Percentiles rank a stretch among this genome's conserved stretches.
Conservation (phyloP, 2,329 filamentous ascomycete genomes). For the Aspergillus ibericus region DNA sequence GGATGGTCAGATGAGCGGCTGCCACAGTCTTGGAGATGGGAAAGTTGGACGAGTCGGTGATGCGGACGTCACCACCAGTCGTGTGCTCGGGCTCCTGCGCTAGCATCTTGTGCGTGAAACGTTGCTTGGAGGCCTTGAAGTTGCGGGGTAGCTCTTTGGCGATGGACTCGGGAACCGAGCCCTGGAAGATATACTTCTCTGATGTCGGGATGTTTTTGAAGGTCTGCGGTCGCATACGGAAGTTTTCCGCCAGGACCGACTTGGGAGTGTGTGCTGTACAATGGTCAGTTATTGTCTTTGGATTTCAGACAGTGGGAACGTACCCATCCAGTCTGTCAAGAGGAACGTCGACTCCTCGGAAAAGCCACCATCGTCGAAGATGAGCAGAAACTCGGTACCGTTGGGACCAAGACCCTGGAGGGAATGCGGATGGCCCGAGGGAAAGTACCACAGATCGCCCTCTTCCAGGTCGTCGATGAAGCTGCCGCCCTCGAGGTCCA, state of each 20-base stretch:
- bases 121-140: constrained; percentile 7
- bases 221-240: constrained; percentile 1
- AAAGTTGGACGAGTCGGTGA: constrained; percentile 9
- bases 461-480: constrained; percentile 8
- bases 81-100: background rate
- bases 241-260: constrained; percentile 7
- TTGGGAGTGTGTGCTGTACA: constrained; percentile 7
- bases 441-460: constrained; percentile 9
- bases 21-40: constrained; percentile 10
- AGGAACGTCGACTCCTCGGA: constrained; percentile 7
- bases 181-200: constrained; percentile 8
- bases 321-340: constrained; percentile 9
- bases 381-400: constrained; percentile 7
- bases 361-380: constrained; percentile 6
- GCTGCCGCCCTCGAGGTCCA: constrained; percentile 4
- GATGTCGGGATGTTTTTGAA: constrained; percentile 5
- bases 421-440: constrained; percentile 6
- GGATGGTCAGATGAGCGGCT: constrained; percentile 6
- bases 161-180: background rate
- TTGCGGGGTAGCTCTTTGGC: background rate
- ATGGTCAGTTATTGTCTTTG: background rate
- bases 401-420: constrained; percentile 4
- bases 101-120: constrained; percentile 10
- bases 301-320: background rate
- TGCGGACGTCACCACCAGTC: constrained; percentile 3